Evolutionary conservation across 345 rosid species (phyloP).

Genomic region (Cochlearia excelsa): DNA sequence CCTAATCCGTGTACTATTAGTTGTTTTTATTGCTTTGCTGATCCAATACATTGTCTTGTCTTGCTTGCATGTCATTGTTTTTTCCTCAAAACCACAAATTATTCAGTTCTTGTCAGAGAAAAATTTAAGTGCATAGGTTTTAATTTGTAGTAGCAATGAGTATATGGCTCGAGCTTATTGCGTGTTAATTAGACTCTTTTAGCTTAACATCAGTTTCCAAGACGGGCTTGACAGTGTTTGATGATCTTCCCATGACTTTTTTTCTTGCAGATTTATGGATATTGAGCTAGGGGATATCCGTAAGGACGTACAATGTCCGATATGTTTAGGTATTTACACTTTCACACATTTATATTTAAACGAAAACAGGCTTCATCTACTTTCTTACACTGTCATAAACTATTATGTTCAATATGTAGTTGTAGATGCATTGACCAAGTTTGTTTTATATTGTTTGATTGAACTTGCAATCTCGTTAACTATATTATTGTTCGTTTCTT

Average conservation of each 20-base stretch:
- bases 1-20: conserved; percentile 3
- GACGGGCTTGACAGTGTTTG: conserved; percentile 2
- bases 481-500: conserved; percentile 15
- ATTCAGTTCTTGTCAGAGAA: not conserved
- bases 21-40: conserved; percentile 10
- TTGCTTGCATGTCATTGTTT: conserved; percentile 42
- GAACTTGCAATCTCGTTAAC: too few relatives aligned
- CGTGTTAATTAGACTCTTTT: conserved; percentile 10
- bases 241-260: conserved; percentile 20
- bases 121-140: conserved; percentile 3
- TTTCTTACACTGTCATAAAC: not conserved
- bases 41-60: conserved; percentile 21
- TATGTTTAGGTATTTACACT: conserved; percentile 70
- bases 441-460: not conserved
- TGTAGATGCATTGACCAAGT: not conserved
- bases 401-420: not conserved
- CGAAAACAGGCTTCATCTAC: conserved; percentile 2
- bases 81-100: conserved; percentile 3
- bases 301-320: conserved; percentile 83
- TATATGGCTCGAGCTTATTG: not conserved
- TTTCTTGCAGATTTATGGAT: conserved; percentile 59
- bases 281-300: conserved; percentile 71
- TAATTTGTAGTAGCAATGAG: not conserved
- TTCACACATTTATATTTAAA: conserved; percentile 16
- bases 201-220: not conserved